Evolutionary conservation across 805 yeast species (phyloP).

Genomic region (Kregervanrija fluxuum): DNA sequence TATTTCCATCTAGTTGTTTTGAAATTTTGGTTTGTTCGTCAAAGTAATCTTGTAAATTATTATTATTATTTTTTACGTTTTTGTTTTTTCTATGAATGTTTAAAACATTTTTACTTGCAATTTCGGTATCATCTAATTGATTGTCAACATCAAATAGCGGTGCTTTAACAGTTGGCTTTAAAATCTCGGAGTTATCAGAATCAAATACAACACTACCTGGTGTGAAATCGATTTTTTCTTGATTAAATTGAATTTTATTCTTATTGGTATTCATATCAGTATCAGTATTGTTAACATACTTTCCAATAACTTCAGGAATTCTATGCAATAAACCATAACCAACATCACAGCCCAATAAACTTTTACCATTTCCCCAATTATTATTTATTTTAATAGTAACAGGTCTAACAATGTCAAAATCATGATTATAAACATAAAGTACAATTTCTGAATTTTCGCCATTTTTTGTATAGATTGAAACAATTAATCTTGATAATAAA

Average conservation of each 20-base stretch:
- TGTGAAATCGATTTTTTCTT: slow-evolving; percentile 8
- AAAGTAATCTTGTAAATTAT: slow-evolving; percentile 32
- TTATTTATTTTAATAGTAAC: slow-evolving; percentile 70
- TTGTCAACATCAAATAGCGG: slow-evolving; percentile 13
- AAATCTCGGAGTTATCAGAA: slow-evolving; percentile 5
- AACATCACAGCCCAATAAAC: slow-evolving; percentile 87
- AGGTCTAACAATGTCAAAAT: slow-evolving; percentile 78
- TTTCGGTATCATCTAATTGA: no score
- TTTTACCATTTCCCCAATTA: slow-evolving; percentile 69
- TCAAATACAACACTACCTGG: slow-evolving; percentile 21
- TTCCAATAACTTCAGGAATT: slow-evolving; percentile 56
- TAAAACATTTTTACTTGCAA: not conserved
- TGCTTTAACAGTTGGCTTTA: slow-evolving; percentile 18
- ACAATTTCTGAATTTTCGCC: slow-evolving; percentile 26
- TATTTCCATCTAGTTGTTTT: slow-evolving; percentile 29
- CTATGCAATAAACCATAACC: slow-evolving; percentile 84
- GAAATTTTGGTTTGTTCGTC: slow-evolving; percentile 35
- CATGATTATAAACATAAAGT: slow-evolving; percentile 80
- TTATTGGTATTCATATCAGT: not conserved
- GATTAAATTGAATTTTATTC: no score
- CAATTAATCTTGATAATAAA: slow-evolving; percentile 58
- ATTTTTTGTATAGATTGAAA: slow-evolving; percentile 37
- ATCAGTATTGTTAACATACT: slow-evolving; percentile 13
- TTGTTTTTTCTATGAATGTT: slow-evolving; percentile 9
- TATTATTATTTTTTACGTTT: slow-evolving; percentile 8